Base-by-base conservation (phyloP, 371 early-diverging fungal species). In the Rhizopus arrhizus region DNA sequence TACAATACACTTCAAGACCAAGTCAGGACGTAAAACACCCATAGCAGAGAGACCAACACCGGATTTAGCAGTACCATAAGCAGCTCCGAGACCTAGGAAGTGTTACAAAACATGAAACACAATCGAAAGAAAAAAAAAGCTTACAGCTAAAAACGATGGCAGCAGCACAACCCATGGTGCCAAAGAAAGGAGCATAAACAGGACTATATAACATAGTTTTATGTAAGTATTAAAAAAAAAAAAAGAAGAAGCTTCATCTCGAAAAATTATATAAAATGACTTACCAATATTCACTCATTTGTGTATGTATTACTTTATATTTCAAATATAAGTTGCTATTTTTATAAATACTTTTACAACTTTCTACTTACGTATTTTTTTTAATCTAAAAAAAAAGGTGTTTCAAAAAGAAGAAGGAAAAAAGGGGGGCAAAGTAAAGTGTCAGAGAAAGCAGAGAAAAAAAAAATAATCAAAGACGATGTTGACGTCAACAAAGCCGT, bases 11-110 rank as follows among this genome's bases (percentile, higher is more conserved):
- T 93, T 96, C 89, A 97, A 89, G 62, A 97, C 89, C 54, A 96
- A 84, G 59, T 95, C 92, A 59, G 99, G 99, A 45, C 93, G 87
- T 80, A 97, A 90, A 38, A 95, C 92, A 77, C 98, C 97, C 78
- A 94, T 93, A 62, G 92, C 93, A 22, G 94, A 84, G 71, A 99
- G 94, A 64, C 97, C 97, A 48, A 97, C 88, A 46, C 98, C 99
- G 48, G 98, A 90, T 78, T 97, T 98, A 57, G 95, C 94, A 40
- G 99, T 99, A 54, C 99, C 99, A 76, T 97, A 99, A 50, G 97
- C 98, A 61, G 98, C 96, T 40, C 98, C 99, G 47, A 89, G 81
- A 59, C 90, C 91, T 90, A 69, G 47, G 12, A 34, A 35, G 41
- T 34, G 41, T 10, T 51, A 35, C 28, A 40, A 13, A 10, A 38